phyloP scores from a whole-genome alignment of 768 basidiomycete genomes.

The Rhodosporidiobolus sp. region DNA sequence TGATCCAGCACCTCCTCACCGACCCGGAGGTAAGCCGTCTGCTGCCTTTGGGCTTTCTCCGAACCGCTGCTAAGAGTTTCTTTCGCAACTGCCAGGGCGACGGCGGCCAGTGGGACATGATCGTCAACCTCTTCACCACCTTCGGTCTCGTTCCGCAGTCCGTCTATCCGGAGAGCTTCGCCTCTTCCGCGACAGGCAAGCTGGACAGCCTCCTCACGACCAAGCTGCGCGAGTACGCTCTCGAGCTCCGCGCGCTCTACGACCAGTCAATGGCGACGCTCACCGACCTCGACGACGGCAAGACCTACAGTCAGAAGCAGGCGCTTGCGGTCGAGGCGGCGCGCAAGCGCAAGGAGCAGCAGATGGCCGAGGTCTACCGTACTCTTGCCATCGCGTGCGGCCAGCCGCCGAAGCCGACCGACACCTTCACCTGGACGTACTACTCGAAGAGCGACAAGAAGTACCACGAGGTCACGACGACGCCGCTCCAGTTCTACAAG shows the following conservation, averaged over 20 bases:
- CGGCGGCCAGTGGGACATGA: no score
- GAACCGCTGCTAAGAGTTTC: not conserved
- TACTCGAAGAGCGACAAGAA: conserved; percentile 71
- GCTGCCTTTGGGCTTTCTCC: no score
- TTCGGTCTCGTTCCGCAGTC: conserved; percentile 86
- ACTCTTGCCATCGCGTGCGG: conserved; percentile 83
- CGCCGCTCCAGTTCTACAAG: conserved; percentile 74
- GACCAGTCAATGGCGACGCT: conserved; percentile 14
- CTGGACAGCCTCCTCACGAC: conserved; percentile 78
- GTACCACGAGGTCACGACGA: conserved; percentile 61
- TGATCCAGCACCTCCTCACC: conserved; percentile 69
- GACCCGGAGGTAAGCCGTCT: conserved; percentile 59
- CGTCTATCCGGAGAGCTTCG: conserved; percentile 59
- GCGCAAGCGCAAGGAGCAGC: conserved; percentile 76
- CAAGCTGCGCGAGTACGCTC: conserved; percentile 85
- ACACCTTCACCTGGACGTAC: conserved; percentile 81
- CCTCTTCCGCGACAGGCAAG: conserved; percentile 69
- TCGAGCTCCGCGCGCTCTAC: conserved; percentile 63
- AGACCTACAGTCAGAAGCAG: conserved; percentile 20
- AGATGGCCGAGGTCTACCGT: conserved; percentile 77
- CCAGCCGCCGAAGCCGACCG: conserved; percentile 71
- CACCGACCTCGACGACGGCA: conserved; percentile 50
- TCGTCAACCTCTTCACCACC: conserved; percentile 63
- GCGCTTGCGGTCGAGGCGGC: conserved; percentile 52
- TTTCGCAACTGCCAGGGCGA: no score